Conservation (phyloP, 805 yeast genomes). For the Spathaspora sp. region DNA sequence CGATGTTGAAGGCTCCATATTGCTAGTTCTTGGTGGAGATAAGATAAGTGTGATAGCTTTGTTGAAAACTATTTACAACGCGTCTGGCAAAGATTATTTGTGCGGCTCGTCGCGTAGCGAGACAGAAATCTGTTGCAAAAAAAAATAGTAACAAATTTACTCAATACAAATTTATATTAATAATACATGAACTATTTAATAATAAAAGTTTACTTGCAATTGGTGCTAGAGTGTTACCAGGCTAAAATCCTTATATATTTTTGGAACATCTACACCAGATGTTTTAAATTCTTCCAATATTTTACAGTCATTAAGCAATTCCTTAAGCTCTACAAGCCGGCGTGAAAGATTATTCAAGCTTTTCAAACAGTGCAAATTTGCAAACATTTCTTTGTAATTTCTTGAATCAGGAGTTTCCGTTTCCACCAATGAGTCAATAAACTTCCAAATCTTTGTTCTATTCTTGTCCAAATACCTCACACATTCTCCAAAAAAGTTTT, state of each 20-base stretch:
- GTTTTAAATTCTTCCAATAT: slow-evolving; percentile 4
- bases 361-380: slow-evolving; percentile 2
- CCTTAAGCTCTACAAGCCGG: slow-evolving; percentile 2
- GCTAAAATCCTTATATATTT: slow-evolving; percentile 2
- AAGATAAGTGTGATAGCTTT: background rate
- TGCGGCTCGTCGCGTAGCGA: background rate
- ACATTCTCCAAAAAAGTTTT: background rate
- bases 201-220: background rate
- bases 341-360: slow-evolving; percentile 5
- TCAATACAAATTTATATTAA: background rate
- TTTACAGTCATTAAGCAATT: slow-evolving; percentile 5
- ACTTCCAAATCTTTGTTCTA: background rate
- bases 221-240: background rate
- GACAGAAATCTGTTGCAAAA: background rate
- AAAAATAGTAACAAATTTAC: background rate
- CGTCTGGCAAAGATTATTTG: background rate
- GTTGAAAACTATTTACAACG: background rate
- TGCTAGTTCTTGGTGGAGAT: background rate
- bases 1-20: slow-evolving; percentile 14
- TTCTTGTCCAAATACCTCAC: background rate
- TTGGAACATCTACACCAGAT: slow-evolving; percentile 4
- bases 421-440: background rate
- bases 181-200: background rate
- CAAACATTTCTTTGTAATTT: background rate
- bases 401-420: background rate